These are phyloP conservation scores for Rhypophila decipiens DNA, from an alignment of 495 filamentous ascomycete species.

Conservation along the genomic window DNA sequence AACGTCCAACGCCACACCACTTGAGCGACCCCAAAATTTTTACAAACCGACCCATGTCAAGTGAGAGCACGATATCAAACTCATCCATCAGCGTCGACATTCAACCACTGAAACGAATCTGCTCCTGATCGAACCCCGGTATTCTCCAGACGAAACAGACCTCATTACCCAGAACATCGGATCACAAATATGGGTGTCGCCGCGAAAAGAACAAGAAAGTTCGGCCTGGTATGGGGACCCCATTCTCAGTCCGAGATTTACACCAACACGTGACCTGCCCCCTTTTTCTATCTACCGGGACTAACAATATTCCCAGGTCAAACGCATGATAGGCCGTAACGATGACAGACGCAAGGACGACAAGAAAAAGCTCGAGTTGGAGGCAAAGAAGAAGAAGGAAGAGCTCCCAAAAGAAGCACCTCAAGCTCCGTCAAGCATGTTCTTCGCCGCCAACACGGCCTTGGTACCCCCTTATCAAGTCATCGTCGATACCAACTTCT, in stretches of 20 bases:
- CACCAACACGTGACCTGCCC: conserved; percentile 19
- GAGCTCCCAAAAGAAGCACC: conserved; percentile 29
- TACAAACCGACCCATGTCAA: no score
- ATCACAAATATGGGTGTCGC: conserved; percentile 22
- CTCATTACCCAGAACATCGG: neutral
- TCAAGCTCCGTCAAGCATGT: conserved; percentile 78
- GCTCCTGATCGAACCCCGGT: no score
- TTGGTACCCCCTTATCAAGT: conserved; percentile 56
- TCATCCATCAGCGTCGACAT: neutral
- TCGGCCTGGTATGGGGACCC: conserved; percentile 1
- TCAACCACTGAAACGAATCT: neutral
- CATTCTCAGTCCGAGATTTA: conserved; percentile 26
- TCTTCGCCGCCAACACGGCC: conserved; percentile 91
- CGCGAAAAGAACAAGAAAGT: neutral
- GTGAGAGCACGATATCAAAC: no score
- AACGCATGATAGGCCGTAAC: conserved; percentile 54
- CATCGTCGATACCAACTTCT: conserved; percentile 78
- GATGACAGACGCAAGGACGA: conserved; percentile 58
- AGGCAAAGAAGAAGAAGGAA: conserved; percentile 51
- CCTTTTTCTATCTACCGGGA: neutral
- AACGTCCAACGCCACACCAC: no score
- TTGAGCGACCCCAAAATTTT: no score
- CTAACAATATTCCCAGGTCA: conserved; percentile 37
- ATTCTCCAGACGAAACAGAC: neutral
- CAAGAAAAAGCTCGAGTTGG: conserved; percentile 46